Percentiles rank a stretch among this genome's conserved stretches.
phyloP scores from a whole-genome alignment of 768 basidiomycete species.

The Myochromella boudieri region DNA sequence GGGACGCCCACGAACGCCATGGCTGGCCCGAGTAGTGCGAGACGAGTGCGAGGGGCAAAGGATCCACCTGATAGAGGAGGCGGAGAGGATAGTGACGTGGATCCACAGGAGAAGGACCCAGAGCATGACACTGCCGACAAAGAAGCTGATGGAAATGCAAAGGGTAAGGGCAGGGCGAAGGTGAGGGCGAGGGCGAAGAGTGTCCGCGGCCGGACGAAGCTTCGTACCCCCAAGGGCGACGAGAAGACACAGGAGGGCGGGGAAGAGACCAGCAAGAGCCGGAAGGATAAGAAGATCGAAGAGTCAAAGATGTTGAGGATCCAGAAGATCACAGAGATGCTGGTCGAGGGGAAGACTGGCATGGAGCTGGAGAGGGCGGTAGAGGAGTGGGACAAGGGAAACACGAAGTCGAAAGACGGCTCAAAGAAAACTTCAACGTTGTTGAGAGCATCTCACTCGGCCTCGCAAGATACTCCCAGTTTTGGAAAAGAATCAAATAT shows the following conservation, averaged over 20 bases:
- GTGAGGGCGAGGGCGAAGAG: not conserved
- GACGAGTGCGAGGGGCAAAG: slow-evolving; percentile 15
- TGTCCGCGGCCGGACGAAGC: too few species aligned
- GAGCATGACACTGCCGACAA: slow-evolving; percentile 21
- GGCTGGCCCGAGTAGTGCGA: slow-evolving; percentile 12
- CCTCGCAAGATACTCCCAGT: too few species aligned
- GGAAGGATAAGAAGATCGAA: slow-evolving; percentile 13
- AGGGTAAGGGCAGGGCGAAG: slow-evolving; percentile 13
- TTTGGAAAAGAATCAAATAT: too few species aligned
- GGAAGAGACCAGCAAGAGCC: not conserved
- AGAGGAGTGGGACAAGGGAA: slow-evolving; percentile 59
- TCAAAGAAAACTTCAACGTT: slow-evolving; percentile 3
- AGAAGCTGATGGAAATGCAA: slow-evolving; percentile 17
- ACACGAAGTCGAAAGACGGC: slow-evolving; percentile 15
- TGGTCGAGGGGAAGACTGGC: slow-evolving; percentile 68
- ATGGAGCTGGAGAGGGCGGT: slow-evolving; percentile 60
- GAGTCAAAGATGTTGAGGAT: slow-evolving; percentile 59
- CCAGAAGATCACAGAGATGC: slow-evolving; percentile 65
- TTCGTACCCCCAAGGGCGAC: too few species aligned
- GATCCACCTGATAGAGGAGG: slow-evolving; percentile 34
- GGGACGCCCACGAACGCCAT: too few species aligned
- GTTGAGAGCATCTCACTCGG: too few species aligned
- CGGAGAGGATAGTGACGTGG: slow-evolving; percentile 25
- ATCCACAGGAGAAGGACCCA: slow-evolving; percentile 8
- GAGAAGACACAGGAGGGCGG: too few species aligned